Conservation (phyloP, 2,329 filamentous ascomycete species). For the Cercospora sojina region DNA sequence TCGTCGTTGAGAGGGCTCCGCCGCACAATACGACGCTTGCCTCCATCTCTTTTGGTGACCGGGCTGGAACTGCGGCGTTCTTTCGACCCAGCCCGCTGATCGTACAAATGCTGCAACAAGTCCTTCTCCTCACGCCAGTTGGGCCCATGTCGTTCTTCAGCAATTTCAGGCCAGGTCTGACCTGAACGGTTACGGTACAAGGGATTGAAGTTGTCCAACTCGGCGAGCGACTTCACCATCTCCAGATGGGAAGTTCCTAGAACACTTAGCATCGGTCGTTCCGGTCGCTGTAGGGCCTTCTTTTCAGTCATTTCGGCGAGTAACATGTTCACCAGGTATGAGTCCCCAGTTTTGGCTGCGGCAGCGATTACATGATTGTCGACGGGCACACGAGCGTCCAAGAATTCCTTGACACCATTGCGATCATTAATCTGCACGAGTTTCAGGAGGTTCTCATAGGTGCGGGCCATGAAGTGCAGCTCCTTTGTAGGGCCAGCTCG, state of each 20-base stretch:
- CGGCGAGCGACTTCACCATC: slow-evolving; percentile 62
- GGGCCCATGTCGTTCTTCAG: slow-evolving; percentile 76
- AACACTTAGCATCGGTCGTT: slow-evolving; percentile 90
- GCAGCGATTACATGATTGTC: slow-evolving; percentile 88
- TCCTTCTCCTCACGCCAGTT: slow-evolving; percentile 88
- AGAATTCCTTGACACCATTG: slow-evolving; percentile 49
- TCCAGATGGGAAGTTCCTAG: slow-evolving; percentile 86
- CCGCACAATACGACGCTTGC: slow-evolving; percentile 28
- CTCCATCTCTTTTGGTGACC: slow-evolving; percentile 36
- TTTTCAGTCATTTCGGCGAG: slow-evolving; percentile 58
- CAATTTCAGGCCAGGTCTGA: slow-evolving; percentile 83
- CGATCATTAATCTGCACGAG: slow-evolving; percentile 52
- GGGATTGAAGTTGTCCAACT: slow-evolving; percentile 68
- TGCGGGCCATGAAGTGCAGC: slow-evolving; percentile 52
- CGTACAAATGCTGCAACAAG: slow-evolving; percentile 72
- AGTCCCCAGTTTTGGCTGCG: slow-evolving; percentile 87
- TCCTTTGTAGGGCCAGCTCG: slow-evolving; percentile 40
- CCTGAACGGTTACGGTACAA: slow-evolving; percentile 70
- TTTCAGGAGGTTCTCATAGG: slow-evolving; percentile 49
- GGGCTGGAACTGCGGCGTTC: slow-evolving; percentile 38
- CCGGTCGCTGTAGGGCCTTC: slow-evolving; percentile 64
- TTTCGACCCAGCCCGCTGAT: slow-evolving; percentile 45
- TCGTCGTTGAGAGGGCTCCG: slow-evolving; percentile 23
- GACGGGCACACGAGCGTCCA: slow-evolving; percentile 43
- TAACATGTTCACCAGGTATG: slow-evolving; percentile 76